Evolutionary conservation across 306 rosid genomes (phyloP), one percentile per base, ranked within the genome.

Genomic region (Cucurbita argyrosperma): DNA sequence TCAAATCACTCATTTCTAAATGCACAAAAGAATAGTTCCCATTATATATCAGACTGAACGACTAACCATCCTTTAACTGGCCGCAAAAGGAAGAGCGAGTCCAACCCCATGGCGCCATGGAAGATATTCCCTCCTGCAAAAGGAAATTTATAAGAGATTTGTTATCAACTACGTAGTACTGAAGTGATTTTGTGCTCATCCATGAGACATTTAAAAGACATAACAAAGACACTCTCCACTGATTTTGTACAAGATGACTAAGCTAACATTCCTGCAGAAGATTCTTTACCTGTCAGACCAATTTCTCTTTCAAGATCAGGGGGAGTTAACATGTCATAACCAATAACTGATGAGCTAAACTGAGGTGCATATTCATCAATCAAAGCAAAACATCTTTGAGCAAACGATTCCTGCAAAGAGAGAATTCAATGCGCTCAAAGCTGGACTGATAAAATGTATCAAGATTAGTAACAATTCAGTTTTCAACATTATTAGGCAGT

Each of bases 301-400:
- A 93, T 78, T 87, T 90, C 96, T 81, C 93, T 87, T 80, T 93
- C 98, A 74, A 93, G 98, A 77, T 93, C 98, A 49, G 96, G 98
- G 2, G 98, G 98, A 46, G 98, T 88, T 84, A 93, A 80, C 98
- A 90, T 90, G 80, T 93, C 97, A 49, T 90, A 87, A n/a, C 85
- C 98, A 72, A 93, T 76, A n/a, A 93, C 30, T 65, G 98, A 89
- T 74, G 92, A 50, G 78, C 96, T 85, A 81, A 94, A 90, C 62
- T 92, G 89, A 16, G 97, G 96, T 55, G 94, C 96, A 79, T 93
- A 89, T 78, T 93, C 96, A 59, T 93, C 96, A 70, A 93, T 88
- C 80, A 90, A 78, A 63, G 65, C 26, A 78, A 90, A 93, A 84
- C 97, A 89, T 82, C 80, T 94, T 74, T 78, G 84, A 26, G 93